Base-by-base conservation (phyloP, 305 asterid genomes). In the Coffea humblotiana region DNA sequence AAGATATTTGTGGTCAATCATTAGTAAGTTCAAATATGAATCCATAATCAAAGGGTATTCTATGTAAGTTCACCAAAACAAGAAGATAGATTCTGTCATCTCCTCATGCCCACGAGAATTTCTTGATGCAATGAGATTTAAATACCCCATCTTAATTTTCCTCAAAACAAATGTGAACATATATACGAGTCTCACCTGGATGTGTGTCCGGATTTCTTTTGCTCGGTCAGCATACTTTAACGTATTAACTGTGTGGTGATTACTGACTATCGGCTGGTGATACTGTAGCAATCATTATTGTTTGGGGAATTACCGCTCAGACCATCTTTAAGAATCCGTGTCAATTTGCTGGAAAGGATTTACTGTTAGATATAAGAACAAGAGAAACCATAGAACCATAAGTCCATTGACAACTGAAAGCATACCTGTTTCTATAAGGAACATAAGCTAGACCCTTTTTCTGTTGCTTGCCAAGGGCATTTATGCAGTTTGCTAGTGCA, bases 381-480 rank as follows among this genome's bases (percentile, higher is more conserved):
- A 79, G 77, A 29, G 83, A 66, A 60, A 37, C 77, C 67, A 76
- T 7, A 21, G 77, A 71, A 81, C 48, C 60, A 82, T 35, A 78
- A 71, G 71, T 80, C 48, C 60, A 82, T 35, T 35, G 79, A 71
- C 77, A 81, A 80, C 63, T 47, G 73, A 63, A 78, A 43, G 76
- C 78, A 65, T 82, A 95, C 99, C 99, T 95, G 86, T 95, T 95
- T 65, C 99, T 97, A 74, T 95, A 95, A 84, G 99, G 99, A 78
- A 95, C 99, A 86, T 95, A 95, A 72, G 99, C 99, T 51, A 95
- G 89, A 72, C 99, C 99, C 91, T 91, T 95, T 89, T 93, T 95
- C 85, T 90, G 97, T 83, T 91, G 96, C 77, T 95, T 95, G 71
- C 99, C 97, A 83, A 95, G 87, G 85, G 99, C 99, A 79, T 95